These are phyloP conservation scores for Ormosia emarginata DNA, from an alignment of 306 rosid genomes.

Conservation along the genomic window DNA sequence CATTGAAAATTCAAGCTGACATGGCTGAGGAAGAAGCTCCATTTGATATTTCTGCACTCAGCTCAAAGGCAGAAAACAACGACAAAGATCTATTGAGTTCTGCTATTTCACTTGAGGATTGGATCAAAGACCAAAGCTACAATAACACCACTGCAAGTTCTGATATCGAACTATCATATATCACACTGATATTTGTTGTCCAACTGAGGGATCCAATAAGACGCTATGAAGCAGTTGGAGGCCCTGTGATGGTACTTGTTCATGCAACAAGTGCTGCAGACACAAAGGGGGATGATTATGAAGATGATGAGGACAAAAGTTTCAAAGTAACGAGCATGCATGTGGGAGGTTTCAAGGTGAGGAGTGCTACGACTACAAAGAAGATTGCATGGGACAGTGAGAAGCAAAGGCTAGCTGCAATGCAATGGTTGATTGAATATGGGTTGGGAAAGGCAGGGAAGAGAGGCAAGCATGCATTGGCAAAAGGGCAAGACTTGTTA, in stretches of 20 bases:
- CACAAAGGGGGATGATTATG: conserved; percentile 27
- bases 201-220: conserved; percentile 79
- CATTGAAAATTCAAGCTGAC: conserved; percentile 74
- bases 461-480: conserved; percentile 48
- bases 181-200: conserved; percentile 53
- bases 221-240: conserved; percentile 75
- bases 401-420: conserved; percentile 77
- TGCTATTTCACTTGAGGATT: conserved; percentile 66
- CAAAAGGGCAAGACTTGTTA: conserved; percentile 53
- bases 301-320: conserved; percentile 42
- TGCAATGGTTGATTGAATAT: conserved; percentile 82
- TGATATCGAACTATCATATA: conserved; percentile 15
- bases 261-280: conserved; percentile 41
- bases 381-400: conserved; percentile 62
- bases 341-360: conserved; percentile 78
- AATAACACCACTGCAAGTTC: conserved; percentile 1
- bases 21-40: conserved; percentile 90
- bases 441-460: conserved; percentile 72
- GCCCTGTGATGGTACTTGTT: conserved; percentile 63
- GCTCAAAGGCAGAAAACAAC: conserved; percentile 19
- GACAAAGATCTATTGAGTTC: conserved; percentile 43
- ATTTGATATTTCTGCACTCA: conserved; percentile 54
- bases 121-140: conserved; percentile 46
- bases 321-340: conserved; percentile 62
- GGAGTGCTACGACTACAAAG: conserved; percentile 32